Evolutionary conservation across 108 stramenopile species (phyloP).

Genomic region (Skeletonema costatum): DNA sequence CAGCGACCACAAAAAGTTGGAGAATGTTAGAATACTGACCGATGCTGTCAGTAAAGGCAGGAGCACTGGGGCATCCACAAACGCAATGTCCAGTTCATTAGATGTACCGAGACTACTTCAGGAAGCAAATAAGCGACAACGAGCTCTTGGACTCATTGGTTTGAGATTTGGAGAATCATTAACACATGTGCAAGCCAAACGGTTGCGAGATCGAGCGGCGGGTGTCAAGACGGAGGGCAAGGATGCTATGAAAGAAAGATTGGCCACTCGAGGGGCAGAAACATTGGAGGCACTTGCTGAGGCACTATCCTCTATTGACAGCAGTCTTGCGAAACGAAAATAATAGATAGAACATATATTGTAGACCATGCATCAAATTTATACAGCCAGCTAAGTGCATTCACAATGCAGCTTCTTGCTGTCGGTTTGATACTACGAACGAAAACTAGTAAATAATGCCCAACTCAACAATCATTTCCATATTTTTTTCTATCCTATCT

Average conservation of each 20-base stretch:
- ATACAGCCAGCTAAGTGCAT: too few species aligned
- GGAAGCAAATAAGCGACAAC: conserved; percentile 40
- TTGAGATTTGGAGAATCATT: conserved; percentile 38
- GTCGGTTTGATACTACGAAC: too few species aligned
- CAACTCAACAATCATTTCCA: too few species aligned
- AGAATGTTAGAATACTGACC: conserved; percentile 36
- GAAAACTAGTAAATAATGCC: too few species aligned
- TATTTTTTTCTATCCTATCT: too few species aligned
- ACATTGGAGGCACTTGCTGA: conserved; percentile 18
- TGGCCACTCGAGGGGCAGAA: conserved; percentile 21
- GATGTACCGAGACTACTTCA: conserved; percentile 7
- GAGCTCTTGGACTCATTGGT: conserved; percentile 43
- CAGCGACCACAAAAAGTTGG: conserved; percentile 21
- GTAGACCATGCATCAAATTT: too few species aligned
- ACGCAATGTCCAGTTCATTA: background rate
- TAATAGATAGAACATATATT: background rate
- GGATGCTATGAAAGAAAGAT: conserved; percentile 5
- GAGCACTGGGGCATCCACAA: conserved; percentile 13
- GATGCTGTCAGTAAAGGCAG: conserved; percentile 25
- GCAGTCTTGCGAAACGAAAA: background rate
- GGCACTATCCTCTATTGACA: conserved; percentile 7
- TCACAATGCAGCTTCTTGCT: too few species aligned
- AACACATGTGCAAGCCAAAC: conserved; percentile 26
- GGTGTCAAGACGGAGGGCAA: background rate
- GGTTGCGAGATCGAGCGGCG: conserved; percentile 42